Evolutionary conservation across 108 stramenopile genomes (phyloP), one percentile per base, ranked within the genome.

Genomic region (Cylindrotheca fusiformis): DNA sequence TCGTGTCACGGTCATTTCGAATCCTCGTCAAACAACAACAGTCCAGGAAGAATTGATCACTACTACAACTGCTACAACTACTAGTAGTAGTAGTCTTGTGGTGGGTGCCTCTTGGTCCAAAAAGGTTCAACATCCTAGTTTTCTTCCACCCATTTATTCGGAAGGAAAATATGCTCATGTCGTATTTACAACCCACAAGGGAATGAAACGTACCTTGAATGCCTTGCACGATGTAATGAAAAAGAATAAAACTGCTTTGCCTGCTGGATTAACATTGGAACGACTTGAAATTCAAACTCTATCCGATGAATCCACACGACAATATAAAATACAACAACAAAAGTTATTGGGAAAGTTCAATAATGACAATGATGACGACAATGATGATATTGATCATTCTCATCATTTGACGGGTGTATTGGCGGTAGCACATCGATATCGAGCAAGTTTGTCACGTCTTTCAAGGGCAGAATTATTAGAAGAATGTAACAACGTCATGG

Each of bases 81-180:
- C 33, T 6, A n/a, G n/a, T 33, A 18, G 18, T 36, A 44, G 49
- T 30, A 62, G 65, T 36, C 67, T 65, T 10, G n/a, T n/a, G n/a
- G 31, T 58, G 64, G 26, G n/a, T 14, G 48, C 31, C 14, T 17
- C 18, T 4, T 73, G 71, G 66, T 57, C 45, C 21, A 24, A 31
- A 30, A 28, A 60, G 32, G 59, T 72, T 32, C 29, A 17, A 44
- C 28, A 50, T 14, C 78, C 69, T n/a, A 68, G 66, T 19, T 66
- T 68, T 60, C 47, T 70, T 41, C 51, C 58, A 41, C 68, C 55
- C 17, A 60, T 50, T 30, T 46, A 55, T 21, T 49, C 52, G 12
- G 69, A 68, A 71, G 68, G 72, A 66, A 78, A 65, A 56, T 94
- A 82, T 77, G 92, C 92, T 5, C 92, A 94, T 74, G 83, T 90